Evolutionary conservation across 306 rosid genomes (phyloP).

Genomic region (Prunus campanulata): DNA sequence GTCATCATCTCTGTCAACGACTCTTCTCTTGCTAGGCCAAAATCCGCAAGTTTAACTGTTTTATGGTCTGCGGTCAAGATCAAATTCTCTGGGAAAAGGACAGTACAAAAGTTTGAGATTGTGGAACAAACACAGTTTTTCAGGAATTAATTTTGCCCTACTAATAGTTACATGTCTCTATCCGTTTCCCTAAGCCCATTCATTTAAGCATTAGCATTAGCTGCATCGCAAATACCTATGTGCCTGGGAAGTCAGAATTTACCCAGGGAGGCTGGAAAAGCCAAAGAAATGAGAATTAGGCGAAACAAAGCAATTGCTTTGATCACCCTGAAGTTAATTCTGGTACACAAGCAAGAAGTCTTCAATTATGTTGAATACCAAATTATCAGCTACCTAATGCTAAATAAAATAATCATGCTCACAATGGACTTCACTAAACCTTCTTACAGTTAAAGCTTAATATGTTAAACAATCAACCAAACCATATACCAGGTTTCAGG

Average conservation of each 20-base stretch:
- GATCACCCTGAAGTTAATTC: background rate
- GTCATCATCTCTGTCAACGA: constrained; percentile 97
- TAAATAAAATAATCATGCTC: background rate
- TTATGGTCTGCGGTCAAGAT: constrained; percentile 75
- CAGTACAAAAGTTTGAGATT: background rate
- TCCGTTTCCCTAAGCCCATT: background rate
- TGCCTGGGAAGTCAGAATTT: too few species aligned
- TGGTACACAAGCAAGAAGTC: background rate
- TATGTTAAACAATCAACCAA: constrained; percentile 11
- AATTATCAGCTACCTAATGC: background rate
- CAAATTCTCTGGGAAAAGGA: constrained; percentile 65
- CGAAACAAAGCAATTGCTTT: background rate
- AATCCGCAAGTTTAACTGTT: constrained; percentile 85
- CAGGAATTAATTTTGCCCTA: background rate
- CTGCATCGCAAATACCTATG: background rate
- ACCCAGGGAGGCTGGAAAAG: background rate
- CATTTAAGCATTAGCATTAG: background rate
- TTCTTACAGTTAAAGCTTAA: background rate
- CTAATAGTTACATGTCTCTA: background rate
- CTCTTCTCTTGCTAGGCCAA: constrained; percentile 97
- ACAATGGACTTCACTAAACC: background rate
- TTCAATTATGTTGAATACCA: background rate
- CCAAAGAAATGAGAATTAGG: background rate
- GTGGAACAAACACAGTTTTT: background rate
- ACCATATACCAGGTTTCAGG: constrained; percentile 82